Percentiles rank a stretch among this genome's conserved stretches.
Conservation (phyloP, 148 eudicot genomes). For the Fallopia convolvulus region DNA sequence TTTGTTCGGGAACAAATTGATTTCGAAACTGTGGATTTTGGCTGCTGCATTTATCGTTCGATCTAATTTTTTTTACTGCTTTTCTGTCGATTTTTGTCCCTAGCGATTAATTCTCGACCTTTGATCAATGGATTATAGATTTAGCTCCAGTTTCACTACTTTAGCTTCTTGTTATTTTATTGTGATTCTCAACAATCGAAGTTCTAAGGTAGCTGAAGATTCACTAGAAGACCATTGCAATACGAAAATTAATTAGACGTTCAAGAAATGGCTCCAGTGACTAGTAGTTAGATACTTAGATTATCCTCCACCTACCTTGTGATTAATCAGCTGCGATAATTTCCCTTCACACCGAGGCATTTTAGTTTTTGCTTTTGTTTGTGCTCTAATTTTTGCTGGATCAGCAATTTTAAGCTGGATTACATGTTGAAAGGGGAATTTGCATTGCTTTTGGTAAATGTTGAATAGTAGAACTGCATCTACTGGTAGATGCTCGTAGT, state of each 20-base stretch:
- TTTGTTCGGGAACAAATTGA: not conserved
- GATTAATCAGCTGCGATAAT: not conserved
- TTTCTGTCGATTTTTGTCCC: not conserved
- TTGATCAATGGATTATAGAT: not conserved
- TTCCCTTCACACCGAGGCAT: not conserved
- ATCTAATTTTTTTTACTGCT: not conserved
- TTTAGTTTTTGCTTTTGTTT: not conserved
- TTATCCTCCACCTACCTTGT: not conserved
- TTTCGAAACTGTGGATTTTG: not conserved
- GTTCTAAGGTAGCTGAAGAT: not conserved
- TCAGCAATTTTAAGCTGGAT: not conserved
- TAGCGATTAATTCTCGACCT: not conserved
- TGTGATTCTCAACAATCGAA: not conserved
- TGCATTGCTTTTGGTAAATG: not conserved
- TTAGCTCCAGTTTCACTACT: not conserved
- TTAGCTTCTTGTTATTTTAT: not conserved
- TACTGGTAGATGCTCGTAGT: not conserved
- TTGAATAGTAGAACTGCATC: not conserved
- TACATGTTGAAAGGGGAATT: not conserved
- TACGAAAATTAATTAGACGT: not conserved
- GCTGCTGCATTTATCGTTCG: constrained; percentile 2
- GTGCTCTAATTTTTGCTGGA: not conserved
- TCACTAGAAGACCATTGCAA: not conserved
- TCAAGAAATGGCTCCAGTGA: not conserved
- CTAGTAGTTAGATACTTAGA: not conserved